Evolutionary conservation across 768 basidiomycete genomes (phyloP).

Genomic region (Collybiopsis confluens): DNA sequence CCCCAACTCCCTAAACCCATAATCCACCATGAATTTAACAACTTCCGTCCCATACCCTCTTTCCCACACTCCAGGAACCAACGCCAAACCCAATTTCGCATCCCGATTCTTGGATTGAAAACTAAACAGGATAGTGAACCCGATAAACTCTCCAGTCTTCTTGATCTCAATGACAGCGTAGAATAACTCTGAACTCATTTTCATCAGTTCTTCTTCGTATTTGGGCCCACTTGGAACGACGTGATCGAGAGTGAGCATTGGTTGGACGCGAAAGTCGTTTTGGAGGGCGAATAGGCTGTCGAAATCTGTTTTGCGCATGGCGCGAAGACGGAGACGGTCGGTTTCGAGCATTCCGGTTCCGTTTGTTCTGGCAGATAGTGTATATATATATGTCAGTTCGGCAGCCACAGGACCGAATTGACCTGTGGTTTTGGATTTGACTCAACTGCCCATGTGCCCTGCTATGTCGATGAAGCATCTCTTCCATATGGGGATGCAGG

Average conservation of each 20-base stretch:
- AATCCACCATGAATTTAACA: slow-evolving; percentile 34
- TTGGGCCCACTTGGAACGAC: slow-evolving; percentile 8
- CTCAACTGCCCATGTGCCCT: no score
- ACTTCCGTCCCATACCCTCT: slow-evolving; percentile 38
- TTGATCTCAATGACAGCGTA: neutral
- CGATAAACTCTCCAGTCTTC: neutral
- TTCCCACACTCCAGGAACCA: slow-evolving; percentile 28
- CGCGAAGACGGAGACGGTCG: slow-evolving; percentile 27
- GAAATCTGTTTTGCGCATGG: slow-evolving; percentile 27
- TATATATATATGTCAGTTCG: no score
- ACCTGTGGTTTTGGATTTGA: no score
- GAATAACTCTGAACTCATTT: neutral
- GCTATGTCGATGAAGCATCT: no score
- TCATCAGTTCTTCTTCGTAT: neutral
- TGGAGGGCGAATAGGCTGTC: slow-evolving; percentile 23
- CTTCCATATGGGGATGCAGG: no score
- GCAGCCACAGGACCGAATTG: no score
- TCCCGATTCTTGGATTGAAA: slow-evolving; percentile 20
- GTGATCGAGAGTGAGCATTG: slow-evolving; percentile 8
- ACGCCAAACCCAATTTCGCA: slow-evolving; percentile 26
- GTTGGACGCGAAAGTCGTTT: slow-evolving; percentile 24
- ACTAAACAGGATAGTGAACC: neutral
- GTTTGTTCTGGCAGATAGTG: no score
- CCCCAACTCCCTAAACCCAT: slow-evolving; percentile 34
- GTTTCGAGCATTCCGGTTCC: slow-evolving; percentile 30